Conservation (phyloP, 306 rosid species). For the Cicer pinnatifidum region DNA sequence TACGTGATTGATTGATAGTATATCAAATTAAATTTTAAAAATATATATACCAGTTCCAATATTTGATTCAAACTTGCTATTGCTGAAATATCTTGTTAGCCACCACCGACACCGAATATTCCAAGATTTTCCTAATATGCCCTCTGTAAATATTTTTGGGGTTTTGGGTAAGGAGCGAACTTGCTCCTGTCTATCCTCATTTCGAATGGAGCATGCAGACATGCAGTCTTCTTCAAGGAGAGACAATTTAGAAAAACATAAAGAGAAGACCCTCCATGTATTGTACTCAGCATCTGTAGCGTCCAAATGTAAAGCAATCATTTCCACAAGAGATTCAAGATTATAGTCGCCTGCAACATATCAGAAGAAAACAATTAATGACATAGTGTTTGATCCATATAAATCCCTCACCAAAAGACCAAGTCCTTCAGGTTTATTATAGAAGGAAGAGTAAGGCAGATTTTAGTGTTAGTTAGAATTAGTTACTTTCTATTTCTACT, state of each 20-base stretch:
- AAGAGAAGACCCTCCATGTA: slow-evolving; percentile 68
- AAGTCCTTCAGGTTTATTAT: no score
- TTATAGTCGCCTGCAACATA: slow-evolving; percentile 67
- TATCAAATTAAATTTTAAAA: slow-evolving; percentile 4
- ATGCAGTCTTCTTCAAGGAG: slow-evolving; percentile 60
- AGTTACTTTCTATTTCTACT: no score
- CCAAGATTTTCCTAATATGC: slow-evolving; percentile 62
- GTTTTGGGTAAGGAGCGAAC: slow-evolving; percentile 42
- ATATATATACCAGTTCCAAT: slow-evolving; percentile 58
- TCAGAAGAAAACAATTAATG: slow-evolving; percentile 38
- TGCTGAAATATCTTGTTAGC: slow-evolving; percentile 66
- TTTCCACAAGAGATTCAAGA: slow-evolving; percentile 65
- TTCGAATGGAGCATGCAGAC: slow-evolving; percentile 51
- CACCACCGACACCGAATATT: slow-evolving; percentile 82
- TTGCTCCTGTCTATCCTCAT: slow-evolving; percentile 38
- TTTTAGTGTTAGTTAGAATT: no score
- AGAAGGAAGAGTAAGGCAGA: no score
- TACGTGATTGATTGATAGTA: no score
- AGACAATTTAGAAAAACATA: slow-evolving; percentile 66
- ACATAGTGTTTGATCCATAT: not conserved
- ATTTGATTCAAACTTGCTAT: slow-evolving; percentile 51
- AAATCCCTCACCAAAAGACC: no score
- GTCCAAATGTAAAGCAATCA: slow-evolving; percentile 79
- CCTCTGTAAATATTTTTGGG: slow-evolving; percentile 61
- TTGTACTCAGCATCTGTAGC: slow-evolving; percentile 61